Evolutionary conservation across 1,284 basidiomycete genomes (phyloP).

Genomic region (Boletus semigastroideus): DNA sequence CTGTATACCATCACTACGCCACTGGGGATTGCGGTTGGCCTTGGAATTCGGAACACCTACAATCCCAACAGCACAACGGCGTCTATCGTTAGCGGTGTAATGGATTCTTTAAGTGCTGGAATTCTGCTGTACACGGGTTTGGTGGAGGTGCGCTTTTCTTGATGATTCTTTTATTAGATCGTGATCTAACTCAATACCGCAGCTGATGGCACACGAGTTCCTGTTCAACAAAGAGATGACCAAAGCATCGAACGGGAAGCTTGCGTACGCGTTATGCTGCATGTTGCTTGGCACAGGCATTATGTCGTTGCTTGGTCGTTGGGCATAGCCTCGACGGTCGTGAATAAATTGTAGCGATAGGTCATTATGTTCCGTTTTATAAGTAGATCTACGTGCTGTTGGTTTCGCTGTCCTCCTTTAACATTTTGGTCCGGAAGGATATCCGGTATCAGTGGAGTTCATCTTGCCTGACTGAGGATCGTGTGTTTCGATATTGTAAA

Average conservation of each 20-base stretch:
- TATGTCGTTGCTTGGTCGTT: constrained; percentile 84
- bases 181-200: constrained; percentile 2
- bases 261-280: constrained; percentile 69
- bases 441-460: too few species aligned
- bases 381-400: not conserved
- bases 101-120: constrained; percentile 86
- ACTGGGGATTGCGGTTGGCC: constrained; percentile 79
- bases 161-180: not conserved
- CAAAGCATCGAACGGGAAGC: constrained; percentile 57
- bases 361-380: not conserved
- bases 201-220: constrained; percentile 92
- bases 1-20: constrained; percentile 83
- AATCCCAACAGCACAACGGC: constrained; percentile 77
- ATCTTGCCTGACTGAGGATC: too few species aligned
- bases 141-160: constrained; percentile 62
- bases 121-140: constrained; percentile 91
- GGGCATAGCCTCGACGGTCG: constrained; percentile 54
- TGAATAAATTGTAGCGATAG: not conserved
- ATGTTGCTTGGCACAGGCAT: constrained; percentile 78
- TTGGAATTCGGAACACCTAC: constrained; percentile 81
- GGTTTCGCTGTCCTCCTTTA: not conserved
- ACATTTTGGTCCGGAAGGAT: too few species aligned
- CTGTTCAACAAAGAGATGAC: constrained; percentile 86
- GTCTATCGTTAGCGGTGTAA: constrained; percentile 77
- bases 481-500: too few species aligned